Percentiles rank a stretch among this genome's conserved stretches.
These are phyloP conservation scores for Blumeria hordei DNA, from an alignment of 2,329 filamentous ascomycete genomes.

Conservation along the genomic window DNA sequence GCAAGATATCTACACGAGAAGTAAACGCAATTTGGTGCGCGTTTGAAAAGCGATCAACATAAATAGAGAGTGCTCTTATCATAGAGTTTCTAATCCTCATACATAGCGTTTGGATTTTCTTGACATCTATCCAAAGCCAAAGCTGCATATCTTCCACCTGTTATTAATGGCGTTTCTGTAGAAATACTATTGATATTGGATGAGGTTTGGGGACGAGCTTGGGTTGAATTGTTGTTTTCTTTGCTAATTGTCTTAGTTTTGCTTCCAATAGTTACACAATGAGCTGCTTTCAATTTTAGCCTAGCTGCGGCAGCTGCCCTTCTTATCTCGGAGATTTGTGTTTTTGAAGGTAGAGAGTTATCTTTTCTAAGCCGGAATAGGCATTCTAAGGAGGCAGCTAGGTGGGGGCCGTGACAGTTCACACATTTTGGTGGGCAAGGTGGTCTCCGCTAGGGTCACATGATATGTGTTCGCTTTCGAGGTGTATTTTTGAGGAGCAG, in stretches of 20 bases:
- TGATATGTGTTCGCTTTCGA: not conserved
- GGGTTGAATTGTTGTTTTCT: too few species aligned
- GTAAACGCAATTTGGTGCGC: not conserved
- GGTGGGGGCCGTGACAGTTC: not conserved
- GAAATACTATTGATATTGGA: too few species aligned
- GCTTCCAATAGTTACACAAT: not conserved
- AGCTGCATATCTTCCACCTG: not conserved
- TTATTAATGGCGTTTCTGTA: not conserved
- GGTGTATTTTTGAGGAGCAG: not conserved
- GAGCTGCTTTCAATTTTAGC: not conserved
- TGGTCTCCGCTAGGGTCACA: not conserved
- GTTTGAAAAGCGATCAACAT: not conserved
- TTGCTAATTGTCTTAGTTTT: not conserved
- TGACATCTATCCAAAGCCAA: not conserved
- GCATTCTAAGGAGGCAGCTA: not conserved
- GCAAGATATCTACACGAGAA: not conserved
- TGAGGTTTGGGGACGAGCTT: too few species aligned
- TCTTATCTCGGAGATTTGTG: not conserved
- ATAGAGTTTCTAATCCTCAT: not conserved
- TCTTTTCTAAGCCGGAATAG: not conserved
- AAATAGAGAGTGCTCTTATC: not conserved
- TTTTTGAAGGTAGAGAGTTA: not conserved
- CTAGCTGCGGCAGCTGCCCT: not conserved
- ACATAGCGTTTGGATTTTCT: not conserved
- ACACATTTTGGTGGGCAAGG: not conserved